Evolutionary conservation across 2,329 filamentous ascomycete genomes (phyloP).

Genomic region (Endothia cerciana): DNA sequence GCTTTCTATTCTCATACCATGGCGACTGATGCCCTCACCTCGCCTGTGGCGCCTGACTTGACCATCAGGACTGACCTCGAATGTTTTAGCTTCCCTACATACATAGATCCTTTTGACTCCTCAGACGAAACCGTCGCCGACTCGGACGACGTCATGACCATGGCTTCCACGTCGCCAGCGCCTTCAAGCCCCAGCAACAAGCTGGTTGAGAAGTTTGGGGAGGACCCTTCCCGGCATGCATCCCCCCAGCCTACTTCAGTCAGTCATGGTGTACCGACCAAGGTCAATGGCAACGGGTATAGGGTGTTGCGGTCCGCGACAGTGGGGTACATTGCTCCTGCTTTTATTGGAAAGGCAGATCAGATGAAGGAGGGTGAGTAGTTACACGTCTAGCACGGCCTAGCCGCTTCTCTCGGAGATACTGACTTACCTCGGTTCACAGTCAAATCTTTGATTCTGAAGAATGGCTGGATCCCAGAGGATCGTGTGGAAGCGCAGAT

Average conservation of each 20-base stretch:
- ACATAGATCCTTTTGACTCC: constrained; percentile 38
- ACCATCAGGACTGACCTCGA: constrained; percentile 39
- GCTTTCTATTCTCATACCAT: constrained; percentile 2
- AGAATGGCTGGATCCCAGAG: constrained; percentile 83
- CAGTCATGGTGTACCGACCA: constrained; percentile 61
- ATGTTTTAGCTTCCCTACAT: constrained; percentile 39
- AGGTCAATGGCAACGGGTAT: constrained; percentile 62
- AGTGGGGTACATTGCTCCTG: constrained; percentile 91
- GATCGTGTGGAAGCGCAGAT: constrained; percentile 84
- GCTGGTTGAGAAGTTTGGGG: constrained; percentile 37
- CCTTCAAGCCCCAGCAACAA: constrained; percentile 32
- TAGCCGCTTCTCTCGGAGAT: constrained; percentile 14
- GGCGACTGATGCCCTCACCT: constrained; percentile 17
- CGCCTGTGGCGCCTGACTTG: constrained; percentile 31
- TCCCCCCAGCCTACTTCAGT: constrained; percentile 90
- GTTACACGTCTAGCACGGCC: background rate
- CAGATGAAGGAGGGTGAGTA: constrained; percentile 80
- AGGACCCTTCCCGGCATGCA: constrained; percentile 63
- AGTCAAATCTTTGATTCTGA: constrained; percentile 82
- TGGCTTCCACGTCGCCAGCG: constrained; percentile 36
- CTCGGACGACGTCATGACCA: constrained; percentile 25
- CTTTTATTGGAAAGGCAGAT: constrained; percentile 88
- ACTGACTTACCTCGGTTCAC: constrained; percentile 8
- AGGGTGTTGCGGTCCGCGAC: constrained; percentile 84
- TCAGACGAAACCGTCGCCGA: constrained; percentile 35